Percentiles rank a stretch among this genome's conserved stretches.
Conservation (phyloP, 1,284 basidiomycete species). For the Irpex sp. region DNA sequence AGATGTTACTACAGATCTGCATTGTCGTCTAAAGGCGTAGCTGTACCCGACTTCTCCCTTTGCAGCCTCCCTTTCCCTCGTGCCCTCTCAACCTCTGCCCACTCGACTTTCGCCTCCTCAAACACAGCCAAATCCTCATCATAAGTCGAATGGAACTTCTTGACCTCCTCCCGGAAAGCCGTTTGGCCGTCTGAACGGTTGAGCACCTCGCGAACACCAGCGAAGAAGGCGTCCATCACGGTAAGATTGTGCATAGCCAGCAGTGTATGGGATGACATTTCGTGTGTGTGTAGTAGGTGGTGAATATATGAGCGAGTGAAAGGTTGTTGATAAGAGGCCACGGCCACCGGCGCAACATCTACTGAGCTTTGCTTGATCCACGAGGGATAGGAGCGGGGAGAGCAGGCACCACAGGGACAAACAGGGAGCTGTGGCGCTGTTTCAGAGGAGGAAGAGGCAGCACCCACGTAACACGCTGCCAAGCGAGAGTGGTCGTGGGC, state of each 20-base stretch:
- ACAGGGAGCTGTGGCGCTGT: conserved; percentile 15
- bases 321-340: conserved; percentile 10
- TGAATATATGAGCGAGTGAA: conserved; percentile 75
- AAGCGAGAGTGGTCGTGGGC: conserved; percentile 57
- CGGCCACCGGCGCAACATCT: conserved; percentile 28
- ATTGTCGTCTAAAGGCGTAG: background rate
- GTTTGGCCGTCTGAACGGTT: conserved; percentile 12
- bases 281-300: conserved; percentile 81
- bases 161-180: conserved; percentile 46
- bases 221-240: conserved; percentile 63
- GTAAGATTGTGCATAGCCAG: conserved; percentile 72
- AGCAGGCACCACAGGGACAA: conserved; percentile 65
- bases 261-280: conserved; percentile 78
- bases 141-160: conserved; percentile 47
- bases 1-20: background rate
- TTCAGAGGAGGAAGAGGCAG: conserved; percentile 14
- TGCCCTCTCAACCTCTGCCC: conserved; percentile 60
- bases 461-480: conserved; percentile 37
- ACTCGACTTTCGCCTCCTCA: conserved; percentile 47
- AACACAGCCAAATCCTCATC: conserved; percentile 46
- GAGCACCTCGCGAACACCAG: conserved; percentile 47
- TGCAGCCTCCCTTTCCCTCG: conserved; percentile 64
- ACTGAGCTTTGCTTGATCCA: conserved; percentile 46
- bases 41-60: conserved; percentile 37
- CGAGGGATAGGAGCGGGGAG: conserved; percentile 40